phyloP scores from a whole-genome alignment of 495 filamentous ascomycete species.

The Annulohypoxylon nitens region DNA sequence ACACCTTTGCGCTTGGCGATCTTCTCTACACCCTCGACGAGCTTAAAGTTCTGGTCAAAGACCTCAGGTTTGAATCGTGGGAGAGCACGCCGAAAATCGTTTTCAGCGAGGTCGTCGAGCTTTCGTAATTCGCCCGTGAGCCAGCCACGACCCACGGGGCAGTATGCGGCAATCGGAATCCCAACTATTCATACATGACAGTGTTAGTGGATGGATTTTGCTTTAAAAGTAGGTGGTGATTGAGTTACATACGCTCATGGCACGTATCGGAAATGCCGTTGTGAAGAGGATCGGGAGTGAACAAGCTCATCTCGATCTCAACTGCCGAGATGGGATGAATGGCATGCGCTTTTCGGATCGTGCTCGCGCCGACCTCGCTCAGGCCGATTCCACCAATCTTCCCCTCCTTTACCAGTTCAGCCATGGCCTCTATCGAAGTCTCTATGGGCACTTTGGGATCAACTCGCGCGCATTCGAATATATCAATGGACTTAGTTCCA shows the following conservation, averaged over 20 bases:
- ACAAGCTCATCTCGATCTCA: conserved; percentile 62
- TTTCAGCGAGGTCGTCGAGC: conserved; percentile 53
- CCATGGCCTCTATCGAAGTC: conserved; percentile 37
- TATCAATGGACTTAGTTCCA: conserved; percentile 77
- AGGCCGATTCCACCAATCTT: conserved; percentile 67
- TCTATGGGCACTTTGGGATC: conserved; percentile 66
- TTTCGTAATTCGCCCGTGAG: conserved; percentile 54
- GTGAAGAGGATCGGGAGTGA: conserved; percentile 49
- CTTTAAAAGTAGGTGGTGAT: background rate
- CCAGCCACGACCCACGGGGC: conserved; percentile 61
- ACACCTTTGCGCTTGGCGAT: conserved; percentile 62
- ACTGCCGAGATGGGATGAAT: conserved; percentile 54
- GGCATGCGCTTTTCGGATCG: conserved; percentile 52
- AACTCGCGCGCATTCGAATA: conserved; percentile 78
- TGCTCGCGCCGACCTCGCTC: conserved; percentile 51
- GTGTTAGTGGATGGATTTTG: background rate
- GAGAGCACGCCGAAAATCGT: conserved; percentile 55
- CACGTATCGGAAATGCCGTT: conserved; percentile 54
- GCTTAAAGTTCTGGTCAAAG: conserved; percentile 64
- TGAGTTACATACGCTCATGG: conserved; percentile 53
- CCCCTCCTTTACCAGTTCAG: conserved; percentile 67
- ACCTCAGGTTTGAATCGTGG: conserved; percentile 65
- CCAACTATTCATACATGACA: conserved; percentile 49
- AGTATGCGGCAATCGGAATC: conserved; percentile 59
- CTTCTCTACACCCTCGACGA: conserved; percentile 60